Evolutionary conservation across 352 stramenopile species (phyloP), one percentile per base, ranked within the genome.

Genomic region (Aphanomyces cochlioides): DNA sequence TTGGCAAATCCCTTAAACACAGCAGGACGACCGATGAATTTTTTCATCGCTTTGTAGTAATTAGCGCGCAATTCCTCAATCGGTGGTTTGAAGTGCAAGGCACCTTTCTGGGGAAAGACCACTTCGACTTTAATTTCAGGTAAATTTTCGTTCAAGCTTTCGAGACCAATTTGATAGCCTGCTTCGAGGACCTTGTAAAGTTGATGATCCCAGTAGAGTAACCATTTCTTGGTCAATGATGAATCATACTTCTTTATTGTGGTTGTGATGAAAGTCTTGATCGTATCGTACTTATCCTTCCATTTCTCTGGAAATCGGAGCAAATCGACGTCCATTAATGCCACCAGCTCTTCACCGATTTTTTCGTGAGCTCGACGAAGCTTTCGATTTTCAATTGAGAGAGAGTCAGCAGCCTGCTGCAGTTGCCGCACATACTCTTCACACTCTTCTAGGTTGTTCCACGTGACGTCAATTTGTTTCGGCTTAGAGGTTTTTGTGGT

Each of bases 41-140:
- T 97, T 66, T 97, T 98, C 84, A 98, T 92, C 19, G 96, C 87
- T 41, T 94, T 92, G 78, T 98, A 98, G 79, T 98, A 98, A 12
- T 84, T 90, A n/a, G 89, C 85, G 2, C 92, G 84, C 0, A 98
- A 74, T 69, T 98, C 90, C 74, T 98, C 92, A 19, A 98, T 75
- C 0, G 93, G 86, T 8, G 95, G 95, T 48, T 96, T 94, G 66
- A 98, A 87, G 28, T 92, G 68, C 12, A 98, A 67, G 7, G 79
- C 80, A 1, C 73, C 77, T 7, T 45, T 8, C 4, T 57, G 67
- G 1, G 85, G 81, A 19, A 95, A 90, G 13, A 89, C 79, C 17
- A 95, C 66, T 58, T 95, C 87, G 0, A 92, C 86, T 50, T 95
- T 95, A 58, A 97, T 90, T 69, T 97, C 92, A 2, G 88, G 82